These are phyloP conservation scores for Nicotiana knightiana DNA, from an alignment of 257 asterid species.

Conservation along the genomic window DNA sequence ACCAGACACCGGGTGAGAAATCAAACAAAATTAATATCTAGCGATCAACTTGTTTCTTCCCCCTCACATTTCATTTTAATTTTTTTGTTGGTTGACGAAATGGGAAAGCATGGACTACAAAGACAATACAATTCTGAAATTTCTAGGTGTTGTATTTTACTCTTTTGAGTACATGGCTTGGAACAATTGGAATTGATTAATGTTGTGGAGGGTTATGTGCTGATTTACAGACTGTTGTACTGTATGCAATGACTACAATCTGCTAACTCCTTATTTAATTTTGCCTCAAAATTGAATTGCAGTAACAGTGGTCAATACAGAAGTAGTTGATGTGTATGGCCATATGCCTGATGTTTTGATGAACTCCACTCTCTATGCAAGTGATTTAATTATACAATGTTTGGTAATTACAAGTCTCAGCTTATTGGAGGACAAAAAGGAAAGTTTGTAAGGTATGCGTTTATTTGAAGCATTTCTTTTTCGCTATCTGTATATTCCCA, in stretches of 20 bases:
- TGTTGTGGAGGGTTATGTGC: not conserved
- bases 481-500: not conserved
- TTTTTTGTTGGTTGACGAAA: not conserved
- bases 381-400: conserved; percentile 37
- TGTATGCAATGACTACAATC: not conserved
- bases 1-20: too few species aligned
- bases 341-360: conserved; percentile 16
- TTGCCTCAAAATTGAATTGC: not conserved
- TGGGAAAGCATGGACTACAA: not conserved
- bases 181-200: not conserved
- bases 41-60: not conserved
- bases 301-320: not conserved
- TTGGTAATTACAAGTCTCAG: conserved; percentile 53
- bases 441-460: conserved; percentile 65
- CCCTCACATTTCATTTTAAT: not conserved
- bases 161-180: not conserved
- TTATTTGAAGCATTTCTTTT: not conserved
- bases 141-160: not conserved
- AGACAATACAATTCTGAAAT: not conserved
- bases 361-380: conserved; percentile 24
- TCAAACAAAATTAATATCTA: too few species aligned
- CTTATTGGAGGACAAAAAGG: conserved; percentile 75
- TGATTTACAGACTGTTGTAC: not conserved
- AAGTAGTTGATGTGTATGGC: not conserved
- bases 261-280: not conserved